phyloP scores from a whole-genome alignment of 805 yeast species.

The Metschnikowia colocasiae region DNA sequence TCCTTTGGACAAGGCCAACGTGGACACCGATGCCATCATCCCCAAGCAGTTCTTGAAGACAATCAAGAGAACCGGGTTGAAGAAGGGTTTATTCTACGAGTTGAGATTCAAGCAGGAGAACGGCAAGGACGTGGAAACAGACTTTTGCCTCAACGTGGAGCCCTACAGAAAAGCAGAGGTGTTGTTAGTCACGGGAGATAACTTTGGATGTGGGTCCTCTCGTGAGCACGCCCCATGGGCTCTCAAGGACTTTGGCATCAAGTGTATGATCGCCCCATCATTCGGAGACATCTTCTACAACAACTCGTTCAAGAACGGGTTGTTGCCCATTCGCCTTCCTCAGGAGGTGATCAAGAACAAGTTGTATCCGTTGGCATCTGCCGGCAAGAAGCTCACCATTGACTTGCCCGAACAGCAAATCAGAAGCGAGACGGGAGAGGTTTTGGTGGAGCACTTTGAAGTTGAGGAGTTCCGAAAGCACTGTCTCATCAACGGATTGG shows the following conservation, averaged over 20 bases:
- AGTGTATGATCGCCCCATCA: slow-evolving; percentile 94
- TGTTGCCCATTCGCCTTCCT: slow-evolving; percentile 88
- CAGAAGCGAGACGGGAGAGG: slow-evolving; percentile 56
- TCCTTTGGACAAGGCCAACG: slow-evolving; percentile 90
- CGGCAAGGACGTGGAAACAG: slow-evolving; percentile 80
- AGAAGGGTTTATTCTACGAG: slow-evolving; percentile 86
- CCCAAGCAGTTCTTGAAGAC: slow-evolving; percentile 98
- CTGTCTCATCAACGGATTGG: slow-evolving; percentile 90
- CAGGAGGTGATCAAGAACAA: slow-evolving; percentile 68
- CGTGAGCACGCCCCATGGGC: slow-evolving; percentile 99
- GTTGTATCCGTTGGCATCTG: slow-evolving; percentile 75
- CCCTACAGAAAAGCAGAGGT: slow-evolving; percentile 81
- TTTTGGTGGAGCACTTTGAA: slow-evolving; percentile 77
- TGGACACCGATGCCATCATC: slow-evolving; percentile 97
- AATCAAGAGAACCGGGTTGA: slow-evolving; percentile 93
- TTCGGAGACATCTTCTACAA: slow-evolving; percentile 98
- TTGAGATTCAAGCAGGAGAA: slow-evolving; percentile 65
- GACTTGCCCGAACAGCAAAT: slow-evolving; percentile 89
- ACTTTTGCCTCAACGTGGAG: slow-evolving; percentile 80
- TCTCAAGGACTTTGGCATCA: slow-evolving; percentile 93
- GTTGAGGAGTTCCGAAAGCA: slow-evolving; percentile 91
- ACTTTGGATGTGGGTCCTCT: slow-evolving; percentile 98
- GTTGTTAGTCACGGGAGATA: slow-evolving; percentile 89
- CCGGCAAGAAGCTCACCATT: slow-evolving; percentile 66
- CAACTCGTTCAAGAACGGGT: slow-evolving; percentile 94